Evolutionary conservation across 2,329 filamentous ascomycete species (phyloP).

Genomic region (Aspergillus carbonarius): DNA sequence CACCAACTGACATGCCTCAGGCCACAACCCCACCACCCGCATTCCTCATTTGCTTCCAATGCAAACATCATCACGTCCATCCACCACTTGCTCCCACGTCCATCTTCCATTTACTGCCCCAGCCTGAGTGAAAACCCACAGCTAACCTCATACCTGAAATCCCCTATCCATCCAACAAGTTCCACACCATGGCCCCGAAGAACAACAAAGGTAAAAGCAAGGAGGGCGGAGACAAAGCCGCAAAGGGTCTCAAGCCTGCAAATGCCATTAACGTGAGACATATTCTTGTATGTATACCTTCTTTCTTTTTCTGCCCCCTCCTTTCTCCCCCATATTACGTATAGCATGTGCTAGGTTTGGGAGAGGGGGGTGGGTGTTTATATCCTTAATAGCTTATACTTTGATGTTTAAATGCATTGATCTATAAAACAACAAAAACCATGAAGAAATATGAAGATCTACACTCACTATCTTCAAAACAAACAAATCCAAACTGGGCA

Average conservation of each 20-base stretch:
- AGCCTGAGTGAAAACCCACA: not conserved
- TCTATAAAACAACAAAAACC: no score
- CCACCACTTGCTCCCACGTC: not conserved
- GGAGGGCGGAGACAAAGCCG: conserved; percentile 31
- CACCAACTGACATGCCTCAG: not conserved
- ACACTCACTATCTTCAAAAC: no score
- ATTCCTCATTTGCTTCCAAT: not conserved
- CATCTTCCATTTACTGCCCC: not conserved
- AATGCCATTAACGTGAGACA: conserved; percentile 65
- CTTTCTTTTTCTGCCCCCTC: conserved; percentile 4
- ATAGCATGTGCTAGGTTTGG: no score
- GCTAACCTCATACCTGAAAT: not conserved
- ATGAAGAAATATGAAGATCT: no score
- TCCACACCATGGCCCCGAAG: conserved; percentile 41
- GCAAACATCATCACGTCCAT: not conserved
- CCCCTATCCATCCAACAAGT: not conserved
- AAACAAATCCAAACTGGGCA: no score
- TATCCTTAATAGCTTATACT: no score
- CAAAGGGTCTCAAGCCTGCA: conserved; percentile 54
- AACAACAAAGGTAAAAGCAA: conserved; percentile 46
- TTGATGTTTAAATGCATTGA: no score
- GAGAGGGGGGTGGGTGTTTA: no score
- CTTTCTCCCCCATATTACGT: not conserved
- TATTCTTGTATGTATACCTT: conserved; percentile 52
- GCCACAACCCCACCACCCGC: not conserved